phyloP scores from a whole-genome alignment of 2,329 filamentous ascomycete species.

The Periconia sp. region DNA sequence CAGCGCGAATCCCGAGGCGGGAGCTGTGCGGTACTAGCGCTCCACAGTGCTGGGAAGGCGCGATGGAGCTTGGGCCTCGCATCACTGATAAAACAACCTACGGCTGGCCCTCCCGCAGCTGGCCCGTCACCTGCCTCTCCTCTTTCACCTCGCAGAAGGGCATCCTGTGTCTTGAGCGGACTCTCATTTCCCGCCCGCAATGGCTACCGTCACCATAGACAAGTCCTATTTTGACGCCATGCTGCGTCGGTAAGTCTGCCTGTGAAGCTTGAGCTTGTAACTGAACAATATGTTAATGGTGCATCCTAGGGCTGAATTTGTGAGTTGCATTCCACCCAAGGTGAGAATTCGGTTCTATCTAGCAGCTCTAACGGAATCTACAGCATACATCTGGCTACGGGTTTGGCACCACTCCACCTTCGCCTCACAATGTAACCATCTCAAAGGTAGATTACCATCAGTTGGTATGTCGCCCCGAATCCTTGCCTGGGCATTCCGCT shows the following conservation, averaged over 20 bases:
- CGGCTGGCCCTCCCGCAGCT: conserved; percentile 9
- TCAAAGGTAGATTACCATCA: conserved; percentile 66
- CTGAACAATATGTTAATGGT: conserved; percentile 27
- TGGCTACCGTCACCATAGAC: conserved; percentile 63
- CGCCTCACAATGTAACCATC: conserved; percentile 58
- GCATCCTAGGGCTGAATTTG: conserved; percentile 55
- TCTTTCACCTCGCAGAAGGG: conserved; percentile 12
- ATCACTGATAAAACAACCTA: conserved; percentile 23
- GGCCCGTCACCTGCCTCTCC: conserved; percentile 8
- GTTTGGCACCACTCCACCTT: conserved; percentile 41
- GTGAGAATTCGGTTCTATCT: too few species aligned
- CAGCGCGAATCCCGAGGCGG: conserved; percentile 7
- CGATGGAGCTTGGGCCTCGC: conserved; percentile 27
- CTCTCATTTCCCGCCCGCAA: conserved; percentile 24
- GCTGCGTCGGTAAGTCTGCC: conserved; percentile 61
- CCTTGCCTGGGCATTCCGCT: neutral
- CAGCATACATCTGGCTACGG: conserved; percentile 51
- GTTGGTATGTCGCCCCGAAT: conserved; percentile 54
- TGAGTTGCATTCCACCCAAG: conserved; percentile 46
- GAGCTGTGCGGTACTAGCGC: conserved; percentile 23
- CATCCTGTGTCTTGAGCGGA: conserved; percentile 9
- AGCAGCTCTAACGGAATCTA: conserved; percentile 14
- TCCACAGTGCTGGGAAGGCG: conserved; percentile 17
- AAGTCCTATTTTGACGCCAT: conserved; percentile 67
- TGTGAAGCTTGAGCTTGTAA: conserved; percentile 2